phyloP scores from a whole-genome alignment of 345 rosid genomes.

The Noccaea caerulescens region DNA sequence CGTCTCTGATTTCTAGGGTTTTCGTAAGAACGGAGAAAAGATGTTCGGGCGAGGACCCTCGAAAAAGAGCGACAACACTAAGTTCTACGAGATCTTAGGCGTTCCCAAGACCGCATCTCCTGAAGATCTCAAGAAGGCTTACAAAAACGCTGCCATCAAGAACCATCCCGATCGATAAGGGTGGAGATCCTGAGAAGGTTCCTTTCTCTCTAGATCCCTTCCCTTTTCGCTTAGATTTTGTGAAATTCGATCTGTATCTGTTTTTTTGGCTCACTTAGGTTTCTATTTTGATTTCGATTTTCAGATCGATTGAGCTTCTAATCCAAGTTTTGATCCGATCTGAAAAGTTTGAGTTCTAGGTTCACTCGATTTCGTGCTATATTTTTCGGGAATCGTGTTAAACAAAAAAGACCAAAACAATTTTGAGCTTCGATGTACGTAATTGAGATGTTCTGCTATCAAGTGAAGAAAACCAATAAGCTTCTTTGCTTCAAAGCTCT shows the following conservation, averaged over 20 bases:
- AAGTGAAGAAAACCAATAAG: not conserved
- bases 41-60: conserved; percentile 82
- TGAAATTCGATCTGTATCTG: conserved; percentile 1
- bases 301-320: not conserved
- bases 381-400: not conserved
- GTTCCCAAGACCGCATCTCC: conserved; percentile 73
- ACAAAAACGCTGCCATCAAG: conserved; percentile 86
- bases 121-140: conserved; percentile 92
- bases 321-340: conserved; percentile 23
- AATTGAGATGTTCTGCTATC: conserved; percentile 1
- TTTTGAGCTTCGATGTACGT: too few species aligned
- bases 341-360: not conserved
- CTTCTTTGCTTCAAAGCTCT: not conserved
- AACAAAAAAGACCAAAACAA: too few species aligned
- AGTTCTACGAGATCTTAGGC: conserved; percentile 83
- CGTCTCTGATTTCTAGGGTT: conserved; percentile 24
- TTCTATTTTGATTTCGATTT: too few species aligned
- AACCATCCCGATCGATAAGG: conserved; percentile 95
- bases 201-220: not conserved
- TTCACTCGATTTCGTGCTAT: not conserved
- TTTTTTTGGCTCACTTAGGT: not conserved
- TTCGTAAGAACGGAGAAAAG: conserved; percentile 35
- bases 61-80: conserved; percentile 76
- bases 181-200: conserved; percentile 76
- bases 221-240: not conserved